Base-by-base conservation (phyloP, 805 yeast genomes). In the Wickerhamiella vanderwaltii region DNA sequence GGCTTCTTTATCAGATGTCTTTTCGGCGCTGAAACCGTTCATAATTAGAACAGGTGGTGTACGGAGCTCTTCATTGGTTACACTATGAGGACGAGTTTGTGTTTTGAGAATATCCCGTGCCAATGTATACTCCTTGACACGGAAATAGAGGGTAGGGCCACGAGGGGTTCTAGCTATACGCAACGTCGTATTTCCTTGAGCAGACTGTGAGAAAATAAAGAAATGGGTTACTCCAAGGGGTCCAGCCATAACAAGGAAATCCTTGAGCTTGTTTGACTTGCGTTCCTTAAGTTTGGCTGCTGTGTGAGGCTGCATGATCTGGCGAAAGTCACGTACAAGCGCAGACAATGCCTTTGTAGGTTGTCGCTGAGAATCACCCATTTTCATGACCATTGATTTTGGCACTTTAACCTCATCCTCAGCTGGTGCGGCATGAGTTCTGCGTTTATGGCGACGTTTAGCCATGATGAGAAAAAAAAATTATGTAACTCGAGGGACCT, bases 211-310 rank as follows among this genome's bases (percentile, higher is more conserved):
- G 66, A 91, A 87, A 16, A 88, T 67, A 63, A 91, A 75, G 55
- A 91, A 62, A 62, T 88, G 95, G 5, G 88, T 71, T 17, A 91
- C 95, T 20, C 94, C 94, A 33, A 91, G 67, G 11, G 97, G 97
- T 5, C 97, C 97, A 29, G 95, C 83, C 95, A 91, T 87, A n/a
- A 85, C 94, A n/a, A 87, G 73, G 53, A 81, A 91, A 63, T 88
- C 98, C 59, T 81, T 84, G 50, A 91, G 67, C 56, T 77, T 82
- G 61, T 91, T 91, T 29, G 83, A 68, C 57, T 83, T 84, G 39
- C 97, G 69, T 62, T 91, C 98, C 49, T 78, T 71, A 45, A 91
- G 69, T 50, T 76, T 81, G 53, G 85, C 76, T 9, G 97, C 96
- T 2, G 98, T 91, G 55, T 88, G 94, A 11, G 98, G 98, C 58